Conservation (phyloP, 208 protist species). For the Phytomonas sp. region DNA sequence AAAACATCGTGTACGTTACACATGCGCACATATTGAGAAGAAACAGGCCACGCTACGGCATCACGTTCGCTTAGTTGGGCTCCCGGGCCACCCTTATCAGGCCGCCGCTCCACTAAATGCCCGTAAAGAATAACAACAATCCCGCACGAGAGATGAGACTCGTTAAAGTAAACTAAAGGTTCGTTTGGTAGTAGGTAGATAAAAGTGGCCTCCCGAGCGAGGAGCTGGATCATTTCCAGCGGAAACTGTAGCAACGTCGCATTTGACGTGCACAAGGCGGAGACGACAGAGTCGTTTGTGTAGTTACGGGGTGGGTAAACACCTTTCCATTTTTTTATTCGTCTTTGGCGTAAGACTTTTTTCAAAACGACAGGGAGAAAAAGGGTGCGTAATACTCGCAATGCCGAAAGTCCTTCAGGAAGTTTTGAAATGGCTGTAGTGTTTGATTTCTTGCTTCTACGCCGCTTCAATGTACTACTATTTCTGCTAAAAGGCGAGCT, state of each 20-base stretch:
- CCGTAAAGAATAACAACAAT: conserved; percentile 77
- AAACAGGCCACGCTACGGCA: conserved; percentile 22
- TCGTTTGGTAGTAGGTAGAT: conserved; percentile 44
- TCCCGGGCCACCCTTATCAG: background rate
- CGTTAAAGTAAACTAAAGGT: conserved; percentile 63
- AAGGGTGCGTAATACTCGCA: conserved; percentile 33
- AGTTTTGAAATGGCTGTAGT: conserved; percentile 29
- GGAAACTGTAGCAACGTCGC: conserved; percentile 60
- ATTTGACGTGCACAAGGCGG: conserved; percentile 43
- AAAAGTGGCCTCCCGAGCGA: conserved; percentile 44
- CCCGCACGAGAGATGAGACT: conserved; percentile 69
- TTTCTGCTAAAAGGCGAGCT: conserved; percentile 32
- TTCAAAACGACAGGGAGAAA: conserved; percentile 55
- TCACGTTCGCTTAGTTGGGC: background rate
- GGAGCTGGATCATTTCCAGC: conserved; percentile 33
- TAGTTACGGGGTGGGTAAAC: conserved; percentile 45
- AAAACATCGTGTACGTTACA: conserved; percentile 49
- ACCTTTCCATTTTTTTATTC: conserved; percentile 24
- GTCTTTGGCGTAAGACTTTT: conserved; percentile 28
- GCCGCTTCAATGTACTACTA: background rate
- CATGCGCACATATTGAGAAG: conserved; percentile 22
- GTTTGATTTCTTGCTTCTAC: background rate
- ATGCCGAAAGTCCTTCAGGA: conserved; percentile 25
- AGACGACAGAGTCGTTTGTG: conserved; percentile 52
- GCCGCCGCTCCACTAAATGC: conserved; percentile 42